Base-by-base conservation (phyloP, 2,329 filamentous ascomycete species). In the Chrysosporium keratinophilum region DNA sequence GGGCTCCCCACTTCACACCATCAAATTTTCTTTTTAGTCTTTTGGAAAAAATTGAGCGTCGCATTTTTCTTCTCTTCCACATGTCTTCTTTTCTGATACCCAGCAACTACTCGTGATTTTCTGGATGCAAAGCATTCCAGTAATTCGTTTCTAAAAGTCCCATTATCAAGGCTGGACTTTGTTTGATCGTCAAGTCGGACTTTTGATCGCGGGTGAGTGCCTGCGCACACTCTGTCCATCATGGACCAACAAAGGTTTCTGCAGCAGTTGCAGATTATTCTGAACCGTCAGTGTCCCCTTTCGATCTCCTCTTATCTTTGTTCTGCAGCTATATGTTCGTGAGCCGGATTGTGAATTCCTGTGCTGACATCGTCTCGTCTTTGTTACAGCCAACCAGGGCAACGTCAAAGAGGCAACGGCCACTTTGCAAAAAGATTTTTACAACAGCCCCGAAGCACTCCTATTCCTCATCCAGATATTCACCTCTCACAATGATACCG, bases 371-470 rank as follows among this genome's bases (percentile, higher is more conserved):
- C 50, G 52, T 58, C 12, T 48, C 14, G 62, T 58, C 54, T 60
- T 46, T 20, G 31, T 43, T 63, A 37, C 66, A 95, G 89, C 93
- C 67, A 85, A 95, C 73, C 95, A 89, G 61, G 83, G 87, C 63
- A 83, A 84, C 72, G 84, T 95, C 71, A 94, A 96, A 80, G 82
- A 86, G 61, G 88, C 90, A 59, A 98, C 91, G 15, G 82, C 86
- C 56, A 83, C 89, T 64, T 82, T 97, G 57, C 90, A 95, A 73
- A 93, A 94, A 72, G 87, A 87, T 73, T 97, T 88, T 78, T 97
- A 95, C 76, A 84, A 82, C 64, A 81, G 88, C 62, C 85, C 91
- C 39, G 81, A 89, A 64, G 88, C 88, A 14, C 82, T 97, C 55
- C 79, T 91, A 54, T 82, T 87, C 64, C 84, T 97, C 58, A 81